A percentile compares a stretch with the other conserved stretches of the same genome.
Evolutionary conservation across 2,329 filamentous ascomycete genomes (phyloP).

Genomic region (Diaporthe sp.): DNA sequence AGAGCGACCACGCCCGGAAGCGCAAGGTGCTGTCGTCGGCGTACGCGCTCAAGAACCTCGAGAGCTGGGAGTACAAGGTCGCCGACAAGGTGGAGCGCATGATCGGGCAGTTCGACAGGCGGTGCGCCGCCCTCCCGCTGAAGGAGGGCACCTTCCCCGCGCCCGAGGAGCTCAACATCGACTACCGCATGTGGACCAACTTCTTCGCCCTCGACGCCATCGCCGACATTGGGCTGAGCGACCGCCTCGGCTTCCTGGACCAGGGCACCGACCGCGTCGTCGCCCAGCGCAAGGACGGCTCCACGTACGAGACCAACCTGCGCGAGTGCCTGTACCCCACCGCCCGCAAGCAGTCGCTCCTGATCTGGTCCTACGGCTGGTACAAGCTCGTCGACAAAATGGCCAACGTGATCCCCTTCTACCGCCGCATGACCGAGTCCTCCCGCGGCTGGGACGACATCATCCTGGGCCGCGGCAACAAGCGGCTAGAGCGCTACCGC

Average conservation of each 20-base stretch:
- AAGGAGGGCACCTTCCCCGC: neutral
- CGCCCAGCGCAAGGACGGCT: conserved; percentile 61
- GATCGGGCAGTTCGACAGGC: conserved; percentile 58
- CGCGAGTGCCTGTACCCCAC: conserved; percentile 66
- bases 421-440: conserved; percentile 55
- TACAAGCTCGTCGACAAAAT: conserved; percentile 63
- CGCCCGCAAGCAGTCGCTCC: conserved; percentile 63
- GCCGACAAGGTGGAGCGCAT: conserved; percentile 63
- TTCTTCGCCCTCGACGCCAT: conserved; percentile 71
- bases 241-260: conserved; percentile 66
- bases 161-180: conserved; percentile 47
- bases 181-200: conserved; percentile 66
- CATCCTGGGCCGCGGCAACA: conserved; percentile 59
- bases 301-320: conserved; percentile 59
- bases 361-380: conserved; percentile 66
- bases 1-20: conserved; percentile 65
- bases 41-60: conserved; percentile 67
- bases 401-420: conserved; percentile 61
- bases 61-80: conserved; percentile 68
- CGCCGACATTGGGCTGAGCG: conserved; percentile 67
- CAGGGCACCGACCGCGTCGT: conserved; percentile 60
- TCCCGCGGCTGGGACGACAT: conserved; percentile 62
- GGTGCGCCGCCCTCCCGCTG: conserved; percentile 54
- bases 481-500: conserved; percentile 60
- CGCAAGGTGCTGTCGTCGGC: conserved; percentile 64